Percentiles rank a stretch among this genome's conserved stretches.
Evolutionary conservation across 768 basidiomycete genomes (phyloP).

Genomic region (Pleurotus tuoliensis): DNA sequence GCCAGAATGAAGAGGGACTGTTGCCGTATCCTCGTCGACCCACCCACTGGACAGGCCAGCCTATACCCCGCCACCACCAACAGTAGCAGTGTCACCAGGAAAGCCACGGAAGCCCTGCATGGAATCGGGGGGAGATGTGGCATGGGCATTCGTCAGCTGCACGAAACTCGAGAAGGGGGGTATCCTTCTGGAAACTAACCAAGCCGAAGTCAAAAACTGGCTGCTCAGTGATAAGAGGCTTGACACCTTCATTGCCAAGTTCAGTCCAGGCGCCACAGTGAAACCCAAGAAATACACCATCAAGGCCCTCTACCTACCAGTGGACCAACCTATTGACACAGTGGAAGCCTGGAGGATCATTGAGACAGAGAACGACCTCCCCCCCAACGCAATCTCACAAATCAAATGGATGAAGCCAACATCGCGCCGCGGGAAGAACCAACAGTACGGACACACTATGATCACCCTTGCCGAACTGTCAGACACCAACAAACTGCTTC

Average conservation of each 20-base stretch:
- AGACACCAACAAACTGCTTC: not conserved
- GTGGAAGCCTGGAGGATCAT: not conserved
- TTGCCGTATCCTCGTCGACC: not conserved
- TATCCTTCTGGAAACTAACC: not conserved
- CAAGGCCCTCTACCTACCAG: not conserved
- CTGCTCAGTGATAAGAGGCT: not conserved
- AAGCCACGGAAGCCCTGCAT: not conserved
- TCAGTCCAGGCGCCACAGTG: not conserved
- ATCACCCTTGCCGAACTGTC: not conserved
- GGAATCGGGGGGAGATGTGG: not conserved
- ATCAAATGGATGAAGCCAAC: not conserved
- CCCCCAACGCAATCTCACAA: not conserved
- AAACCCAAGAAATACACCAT: not conserved
- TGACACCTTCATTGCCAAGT: not conserved
- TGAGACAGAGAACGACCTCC: not conserved
- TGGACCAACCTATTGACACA: not conserved
- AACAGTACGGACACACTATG: not conserved
- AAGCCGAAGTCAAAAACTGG: not conserved
- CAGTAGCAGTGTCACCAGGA: not conserved
- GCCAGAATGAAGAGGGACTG: not conserved
- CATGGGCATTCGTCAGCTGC: not conserved
- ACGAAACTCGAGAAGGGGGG: not conserved
- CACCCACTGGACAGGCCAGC: not conserved
- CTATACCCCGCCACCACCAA: not conserved
- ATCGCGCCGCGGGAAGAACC: not conserved